Conservation (phyloP, 73 alveolate species). For the Uronychia binucleata region DNA sequence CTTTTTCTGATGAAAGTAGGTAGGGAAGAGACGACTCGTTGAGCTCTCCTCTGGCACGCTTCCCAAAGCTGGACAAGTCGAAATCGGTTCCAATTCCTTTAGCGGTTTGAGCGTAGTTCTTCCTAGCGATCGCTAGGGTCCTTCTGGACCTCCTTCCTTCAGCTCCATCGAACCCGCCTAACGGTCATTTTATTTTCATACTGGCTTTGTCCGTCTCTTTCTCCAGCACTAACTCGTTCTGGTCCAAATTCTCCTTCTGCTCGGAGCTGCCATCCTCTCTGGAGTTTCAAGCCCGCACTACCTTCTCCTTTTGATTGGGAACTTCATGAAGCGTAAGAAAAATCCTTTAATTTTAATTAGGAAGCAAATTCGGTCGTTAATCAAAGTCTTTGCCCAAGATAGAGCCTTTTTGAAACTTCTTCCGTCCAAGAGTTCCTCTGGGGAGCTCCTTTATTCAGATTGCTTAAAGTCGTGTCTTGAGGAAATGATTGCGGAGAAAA, state of each 20-base stretch:
- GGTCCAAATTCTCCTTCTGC: neutral
- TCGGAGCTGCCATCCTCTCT: neutral
- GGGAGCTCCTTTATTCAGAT: no score
- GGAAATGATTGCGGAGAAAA: no score
- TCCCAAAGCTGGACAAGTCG: neutral
- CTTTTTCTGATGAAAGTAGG: neutral
- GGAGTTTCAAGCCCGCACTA: neutral
- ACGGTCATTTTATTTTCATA: neutral
- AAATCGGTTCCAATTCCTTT: neutral
- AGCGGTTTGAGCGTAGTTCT: neutral
- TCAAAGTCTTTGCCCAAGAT: no score
- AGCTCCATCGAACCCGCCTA: neutral
- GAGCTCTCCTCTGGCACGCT: neutral
- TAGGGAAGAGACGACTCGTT: neutral
- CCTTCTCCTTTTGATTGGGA: neutral
- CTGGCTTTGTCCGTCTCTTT: neutral
- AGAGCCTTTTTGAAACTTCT: no score
- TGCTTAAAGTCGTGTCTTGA: no score
- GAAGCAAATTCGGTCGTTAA: no score
- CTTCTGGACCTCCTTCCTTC: neutral
- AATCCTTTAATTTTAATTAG: neutral
- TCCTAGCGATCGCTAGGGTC: neutral
- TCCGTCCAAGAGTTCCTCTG: no score
- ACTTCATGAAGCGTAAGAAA: neutral
- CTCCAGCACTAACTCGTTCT: neutral